phyloP scores from a whole-genome alignment of 2,329 filamentous ascomycete genomes.

The Amylocarpus encephaloides region DNA sequence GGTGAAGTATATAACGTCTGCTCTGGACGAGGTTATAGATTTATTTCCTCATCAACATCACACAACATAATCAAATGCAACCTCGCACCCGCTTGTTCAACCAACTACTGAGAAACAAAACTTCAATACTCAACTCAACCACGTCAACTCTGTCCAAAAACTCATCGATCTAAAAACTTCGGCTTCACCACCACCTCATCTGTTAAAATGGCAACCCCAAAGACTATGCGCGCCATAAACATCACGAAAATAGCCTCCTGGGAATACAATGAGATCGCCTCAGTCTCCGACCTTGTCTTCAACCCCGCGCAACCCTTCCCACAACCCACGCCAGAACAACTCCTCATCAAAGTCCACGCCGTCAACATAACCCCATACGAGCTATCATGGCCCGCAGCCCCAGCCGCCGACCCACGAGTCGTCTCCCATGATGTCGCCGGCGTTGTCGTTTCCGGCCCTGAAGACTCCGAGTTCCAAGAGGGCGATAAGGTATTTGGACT shows the following conservation, averaged over 20 bases:
- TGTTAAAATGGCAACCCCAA: neutral
- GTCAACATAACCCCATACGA: conserved; percentile 12
- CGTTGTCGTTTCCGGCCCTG: conserved; percentile 5
- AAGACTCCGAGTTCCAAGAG: neutral
- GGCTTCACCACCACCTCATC: neutral
- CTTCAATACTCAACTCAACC: no score
- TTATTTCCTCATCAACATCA: no score
- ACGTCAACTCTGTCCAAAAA: no score
- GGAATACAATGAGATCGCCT: neutral
- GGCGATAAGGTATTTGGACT: conserved; percentile 10
- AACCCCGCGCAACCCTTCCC: conserved; percentile 1
- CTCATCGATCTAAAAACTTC: neutral
- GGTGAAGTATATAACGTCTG: no score
- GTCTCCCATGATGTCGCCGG: conserved; percentile 11
- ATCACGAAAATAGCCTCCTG: neutral
- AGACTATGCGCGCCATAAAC: conserved; percentile 10
- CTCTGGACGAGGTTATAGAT: no score
- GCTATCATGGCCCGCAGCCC: conserved; percentile 9
- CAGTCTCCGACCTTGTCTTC: conserved; percentile 2
- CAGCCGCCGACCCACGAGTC: conserved; percentile 3
- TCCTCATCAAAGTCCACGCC: conserved; percentile 10
- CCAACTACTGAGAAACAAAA: no score
- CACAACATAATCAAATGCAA: no score
- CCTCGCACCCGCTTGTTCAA: no score
- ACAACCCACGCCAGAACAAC: conserved; percentile 5